Conservation (phyloP, 768 basidiomycete genomes). For the Leccinellum luteum region DNA sequence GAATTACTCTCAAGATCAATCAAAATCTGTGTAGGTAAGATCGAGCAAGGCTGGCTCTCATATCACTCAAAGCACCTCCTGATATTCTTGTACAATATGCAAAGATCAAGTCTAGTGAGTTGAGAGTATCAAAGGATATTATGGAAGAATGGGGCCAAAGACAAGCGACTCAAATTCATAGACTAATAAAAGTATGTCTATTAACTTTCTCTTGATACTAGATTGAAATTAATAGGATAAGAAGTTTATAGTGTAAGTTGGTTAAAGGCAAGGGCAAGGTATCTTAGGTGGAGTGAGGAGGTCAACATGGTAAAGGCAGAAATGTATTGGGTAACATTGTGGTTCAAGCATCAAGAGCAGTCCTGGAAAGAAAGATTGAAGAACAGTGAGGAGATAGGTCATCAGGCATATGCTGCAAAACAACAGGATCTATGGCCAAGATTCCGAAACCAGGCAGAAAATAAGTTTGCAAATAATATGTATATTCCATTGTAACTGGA, state of each 20-base stretch:
- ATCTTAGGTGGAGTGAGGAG: neutral
- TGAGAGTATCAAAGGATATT: neutral
- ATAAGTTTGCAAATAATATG: neutral
- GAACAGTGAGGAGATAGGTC: neutral
- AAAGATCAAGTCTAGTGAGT: neutral
- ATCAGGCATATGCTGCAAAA: neutral
- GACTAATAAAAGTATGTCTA: neutral
- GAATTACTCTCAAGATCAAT: neutral
- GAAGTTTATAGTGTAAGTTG: neutral
- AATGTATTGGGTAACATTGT: neutral
- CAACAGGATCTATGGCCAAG: neutral
- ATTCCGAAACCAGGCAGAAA: neutral
- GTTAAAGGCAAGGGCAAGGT: neutral
- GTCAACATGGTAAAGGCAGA: neutral
- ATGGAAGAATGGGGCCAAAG: neutral
- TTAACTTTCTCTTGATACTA: neutral
- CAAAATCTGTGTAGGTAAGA: neutral
- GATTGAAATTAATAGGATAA: neutral
- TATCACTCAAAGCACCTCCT: neutral
- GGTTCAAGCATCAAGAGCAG: neutral
- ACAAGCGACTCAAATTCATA: neutral
- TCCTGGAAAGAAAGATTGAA: neutral
- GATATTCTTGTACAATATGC: neutral
- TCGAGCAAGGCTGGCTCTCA: neutral
- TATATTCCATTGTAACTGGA: neutral